These are phyloP conservation scores for Lactarius psammicola DNA, from an alignment of 768 basidiomycete genomes.

Conservation along the genomic window DNA sequence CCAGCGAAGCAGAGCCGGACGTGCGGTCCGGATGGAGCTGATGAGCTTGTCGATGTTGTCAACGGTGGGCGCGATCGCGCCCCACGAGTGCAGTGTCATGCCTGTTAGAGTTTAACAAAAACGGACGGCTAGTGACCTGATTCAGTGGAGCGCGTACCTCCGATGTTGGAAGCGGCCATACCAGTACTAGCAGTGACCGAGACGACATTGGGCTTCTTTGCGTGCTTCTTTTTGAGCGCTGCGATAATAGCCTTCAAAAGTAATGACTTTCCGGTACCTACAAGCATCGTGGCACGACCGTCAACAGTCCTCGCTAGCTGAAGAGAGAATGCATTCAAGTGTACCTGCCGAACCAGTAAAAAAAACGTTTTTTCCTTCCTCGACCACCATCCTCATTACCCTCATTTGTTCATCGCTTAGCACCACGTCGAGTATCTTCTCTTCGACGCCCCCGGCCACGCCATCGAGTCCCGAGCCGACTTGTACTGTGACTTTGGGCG, in stretches of 20 bases:
- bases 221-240: constrained; percentile 47
- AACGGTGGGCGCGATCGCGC: constrained; percentile 54
- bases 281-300: background rate
- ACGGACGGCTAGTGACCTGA: constrained; percentile 32
- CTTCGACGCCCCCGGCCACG: constrained; percentile 22
- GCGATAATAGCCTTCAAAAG: constrained; percentile 57
- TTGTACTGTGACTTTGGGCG: constrained; percentile 31
- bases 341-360: constrained; percentile 69
- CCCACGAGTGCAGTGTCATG: constrained; percentile 60
- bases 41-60: constrained; percentile 48
- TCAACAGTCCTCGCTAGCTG: background rate
- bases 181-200: constrained; percentile 61
- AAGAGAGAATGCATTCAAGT: constrained; percentile 21
- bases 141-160: constrained; percentile 39
- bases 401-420: constrained; percentile 55
- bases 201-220: constrained; percentile 44
- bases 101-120: constrained; percentile 38
- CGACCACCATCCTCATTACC: constrained; percentile 52
- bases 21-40: constrained; percentile 50
- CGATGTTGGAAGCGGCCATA: constrained; percentile 70
- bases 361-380: constrained; percentile 59
- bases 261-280: constrained; percentile 66
- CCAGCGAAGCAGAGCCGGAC: constrained; percentile 58
- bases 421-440: constrained; percentile 37
- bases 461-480: constrained; percentile 26